Evolutionary conservation across 306 rosid genomes (phyloP), one percentile per base, ranked within the genome.

Genomic region (Parietaria judaica): DNA sequence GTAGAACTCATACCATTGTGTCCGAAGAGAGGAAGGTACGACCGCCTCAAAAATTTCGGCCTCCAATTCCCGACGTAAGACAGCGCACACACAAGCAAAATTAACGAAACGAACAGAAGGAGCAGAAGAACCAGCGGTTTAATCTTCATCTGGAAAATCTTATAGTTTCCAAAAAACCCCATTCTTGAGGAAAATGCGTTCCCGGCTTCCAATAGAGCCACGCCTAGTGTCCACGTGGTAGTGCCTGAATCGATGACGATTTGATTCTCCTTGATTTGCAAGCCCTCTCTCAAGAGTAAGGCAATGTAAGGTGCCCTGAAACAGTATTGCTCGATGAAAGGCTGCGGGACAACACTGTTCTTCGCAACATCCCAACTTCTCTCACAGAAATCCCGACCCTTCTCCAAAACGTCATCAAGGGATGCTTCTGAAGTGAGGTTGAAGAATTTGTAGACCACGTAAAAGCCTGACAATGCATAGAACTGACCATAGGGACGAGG

Each of bases 221-320:
- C 96, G 74, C 96, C 98, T 56, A 86, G 94, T 8, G 98, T 88
- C 98, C 98, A 92, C 37, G 98, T 92, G 54, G 85, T 88, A 76
- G 85, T 86, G 67, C 98, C 98, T 52, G 96, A 92, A 70, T 95
- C 98, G 72, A 92, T 87, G 64, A 69, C 65, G 66, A 92, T 65
- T 60, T 88, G 86, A 55, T 71, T 57, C 74, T 88, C 95, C 17
- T 69, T 75, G 69, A 92, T 88, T 75, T 82, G 96, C 85, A 92
- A 82, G 66, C 98, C 96, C 67, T 86, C 85, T 75, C 96, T 86
- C 59, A 92, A 80, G 54, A 92, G 80, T 15, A 81, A 88, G 49
- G 83, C 83, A 69, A 86, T 66, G 70, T 92, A 92, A 8, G 96
- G 96, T 35, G 98, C 95, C 73, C 98, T 86, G 70, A 92, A 92